A percentile compares a stretch with the other conserved stretches of the same genome.
These are phyloP conservation scores for Aegilops sharonensis DNA, from an alignment of 176 grass and related monocot genomes.

Conservation along the genomic window DNA sequence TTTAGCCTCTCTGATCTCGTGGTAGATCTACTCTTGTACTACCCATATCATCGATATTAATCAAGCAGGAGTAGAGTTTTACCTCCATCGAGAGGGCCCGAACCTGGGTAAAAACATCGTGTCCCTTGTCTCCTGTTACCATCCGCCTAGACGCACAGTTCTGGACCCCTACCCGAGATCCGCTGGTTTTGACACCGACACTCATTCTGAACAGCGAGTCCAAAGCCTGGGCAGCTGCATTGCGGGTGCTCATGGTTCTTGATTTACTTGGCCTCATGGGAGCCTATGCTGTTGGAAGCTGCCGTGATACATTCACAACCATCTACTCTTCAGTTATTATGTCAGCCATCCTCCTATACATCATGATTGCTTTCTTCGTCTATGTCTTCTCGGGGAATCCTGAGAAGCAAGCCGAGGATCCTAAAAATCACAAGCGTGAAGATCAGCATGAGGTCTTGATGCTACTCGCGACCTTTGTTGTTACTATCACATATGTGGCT, in stretches of 20 bases:
- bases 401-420: not conserved
- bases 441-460: not conserved
- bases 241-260: not conserved
- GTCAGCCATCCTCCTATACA: not conserved
- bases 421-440: not conserved
- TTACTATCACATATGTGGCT: slow-evolving; percentile 23
- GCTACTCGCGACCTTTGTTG: slow-evolving; percentile 29
- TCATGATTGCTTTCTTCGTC: not conserved
- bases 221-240: not conserved
- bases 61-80: too few relatives aligned
- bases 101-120: too few relatives aligned
- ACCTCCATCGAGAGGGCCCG: too few relatives aligned
- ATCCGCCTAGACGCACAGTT: too few relatives aligned
- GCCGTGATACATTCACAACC: not conserved
- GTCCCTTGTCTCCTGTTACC: too few relatives aligned
- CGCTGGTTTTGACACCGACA: too few relatives aligned
- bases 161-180: too few relatives aligned
- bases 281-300: not conserved
- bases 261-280: slow-evolving; percentile 7
- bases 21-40: too few relatives aligned
- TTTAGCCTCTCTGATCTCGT: too few relatives aligned
- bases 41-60: too few relatives aligned
- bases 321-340: not conserved
- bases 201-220: not conserved
- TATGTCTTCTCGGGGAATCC: not conserved